A percentile compares a stretch with the other conserved stretches of the same genome.
phyloP scores from a whole-genome alignment of 305 asterid genomes.

The Solanum hybrid region DNA sequence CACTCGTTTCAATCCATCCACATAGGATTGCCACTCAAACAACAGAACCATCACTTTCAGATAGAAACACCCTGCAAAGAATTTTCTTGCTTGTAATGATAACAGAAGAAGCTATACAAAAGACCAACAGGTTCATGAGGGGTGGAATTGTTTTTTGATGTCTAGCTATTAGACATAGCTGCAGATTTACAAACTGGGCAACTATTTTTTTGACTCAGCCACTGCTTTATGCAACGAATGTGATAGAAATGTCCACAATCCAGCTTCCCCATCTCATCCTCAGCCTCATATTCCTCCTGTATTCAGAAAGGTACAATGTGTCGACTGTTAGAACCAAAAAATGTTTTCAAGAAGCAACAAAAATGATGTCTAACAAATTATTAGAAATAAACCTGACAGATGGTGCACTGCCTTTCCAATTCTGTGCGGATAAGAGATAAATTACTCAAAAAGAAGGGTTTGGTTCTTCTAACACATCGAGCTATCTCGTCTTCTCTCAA shows the following conservation, averaged over 20 bases:
- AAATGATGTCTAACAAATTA: background rate
- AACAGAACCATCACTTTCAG: background rate
- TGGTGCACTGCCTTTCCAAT: slow-evolving; percentile 63
- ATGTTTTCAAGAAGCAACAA: background rate
- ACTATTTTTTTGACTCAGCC: slow-evolving; percentile 68
- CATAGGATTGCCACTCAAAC: background rate
- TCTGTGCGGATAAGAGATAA: slow-evolving; percentile 31
- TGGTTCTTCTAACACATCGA: slow-evolving; percentile 50
- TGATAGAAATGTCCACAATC: slow-evolving; percentile 76
- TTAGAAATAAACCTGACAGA: slow-evolving; percentile 63
- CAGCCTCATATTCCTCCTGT: slow-evolving; percentile 74
- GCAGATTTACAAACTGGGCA: slow-evolving; percentile 86
- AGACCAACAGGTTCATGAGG: background rate
- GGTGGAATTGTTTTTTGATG: background rate
- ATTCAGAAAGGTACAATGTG: background rate
- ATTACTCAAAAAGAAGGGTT: slow-evolving; percentile 21
- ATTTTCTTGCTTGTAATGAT: slow-evolving; percentile 2
- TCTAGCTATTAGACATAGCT: slow-evolving; percentile 35
- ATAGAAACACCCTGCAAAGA: background rate
- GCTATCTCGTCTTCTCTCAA: slow-evolving; percentile 65
- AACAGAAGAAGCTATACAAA: slow-evolving; percentile 3
- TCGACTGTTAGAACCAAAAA: background rate
- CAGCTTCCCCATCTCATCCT: slow-evolving; percentile 74
- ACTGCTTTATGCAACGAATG: slow-evolving; percentile 77
- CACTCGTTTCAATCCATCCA: background rate